A percentile compares a stretch with the other conserved stretches of the same genome.
phyloP scores from a whole-genome alignment of 345 rosid species.

The Geranium brycei region DNA sequence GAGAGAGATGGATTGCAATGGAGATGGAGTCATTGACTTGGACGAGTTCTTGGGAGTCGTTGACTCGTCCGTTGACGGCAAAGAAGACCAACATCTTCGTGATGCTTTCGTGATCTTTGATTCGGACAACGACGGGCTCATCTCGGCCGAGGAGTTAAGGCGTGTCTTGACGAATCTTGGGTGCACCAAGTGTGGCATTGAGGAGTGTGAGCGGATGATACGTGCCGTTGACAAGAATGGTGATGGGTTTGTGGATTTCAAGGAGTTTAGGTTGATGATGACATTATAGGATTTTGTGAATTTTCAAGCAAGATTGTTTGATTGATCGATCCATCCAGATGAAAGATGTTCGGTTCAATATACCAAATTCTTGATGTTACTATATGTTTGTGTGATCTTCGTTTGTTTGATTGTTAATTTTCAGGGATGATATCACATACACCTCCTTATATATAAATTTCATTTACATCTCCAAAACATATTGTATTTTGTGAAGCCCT shows the following conservation, averaged over 20 bases:
- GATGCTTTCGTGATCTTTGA: constrained; percentile 38
- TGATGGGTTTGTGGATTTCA: constrained; percentile 42
- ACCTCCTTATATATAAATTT: too few relatives aligned
- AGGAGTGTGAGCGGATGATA: constrained; percentile 37
- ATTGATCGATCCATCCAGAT: too few relatives aligned
- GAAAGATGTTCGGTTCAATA: too few relatives aligned
- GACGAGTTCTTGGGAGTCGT: constrained; percentile 27
- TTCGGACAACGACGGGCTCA: constrained; percentile 27
- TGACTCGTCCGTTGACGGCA: background rate
- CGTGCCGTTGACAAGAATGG: constrained; percentile 31
- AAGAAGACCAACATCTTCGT: constrained; percentile 21
- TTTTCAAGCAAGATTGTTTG: too few relatives aligned
- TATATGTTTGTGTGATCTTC: too few relatives aligned
- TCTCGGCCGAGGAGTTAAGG: constrained; percentile 35
- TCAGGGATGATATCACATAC: too few relatives aligned
- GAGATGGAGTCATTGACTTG: constrained; percentile 37
- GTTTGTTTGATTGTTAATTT: too few relatives aligned
- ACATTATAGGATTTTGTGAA: background rate
- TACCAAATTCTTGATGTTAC: too few relatives aligned
- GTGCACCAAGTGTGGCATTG: constrained; percentile 18
- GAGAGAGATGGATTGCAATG: constrained; percentile 28
- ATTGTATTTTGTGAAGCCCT: too few relatives aligned
- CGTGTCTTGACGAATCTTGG: constrained; percentile 25
- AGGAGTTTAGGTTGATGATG: constrained; percentile 39
- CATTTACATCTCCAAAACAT: too few relatives aligned